These are phyloP conservation scores for Elongisporangium anandrum DNA, from an alignment of 352 stramenopile genomes.

Conservation along the genomic window DNA sequence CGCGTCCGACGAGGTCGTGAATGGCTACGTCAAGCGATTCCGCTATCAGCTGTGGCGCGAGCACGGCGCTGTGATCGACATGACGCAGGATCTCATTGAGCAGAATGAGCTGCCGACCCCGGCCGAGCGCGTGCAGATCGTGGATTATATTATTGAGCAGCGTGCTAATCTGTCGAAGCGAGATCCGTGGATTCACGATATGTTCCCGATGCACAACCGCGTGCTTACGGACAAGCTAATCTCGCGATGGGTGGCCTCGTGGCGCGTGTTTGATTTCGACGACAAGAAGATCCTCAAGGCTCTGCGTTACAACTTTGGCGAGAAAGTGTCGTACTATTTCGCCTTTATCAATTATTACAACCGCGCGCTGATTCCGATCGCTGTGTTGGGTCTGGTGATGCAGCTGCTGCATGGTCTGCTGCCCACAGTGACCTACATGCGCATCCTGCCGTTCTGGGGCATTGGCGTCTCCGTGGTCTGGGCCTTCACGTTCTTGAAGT, in stretches of 20 bases:
- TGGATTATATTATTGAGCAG: conserved; percentile 83
- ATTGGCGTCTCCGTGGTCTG: conserved; percentile 76
- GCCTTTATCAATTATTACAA: conserved; percentile 87
- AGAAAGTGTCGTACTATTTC: conserved; percentile 88
- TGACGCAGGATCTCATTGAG: conserved; percentile 68
- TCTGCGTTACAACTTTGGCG: conserved; percentile 76
- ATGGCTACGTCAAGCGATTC: conserved; percentile 61
- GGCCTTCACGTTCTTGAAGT: conserved; percentile 82
- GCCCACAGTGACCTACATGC: conserved; percentile 69
- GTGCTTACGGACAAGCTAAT: conserved; percentile 64
- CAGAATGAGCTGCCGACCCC: conserved; percentile 58
- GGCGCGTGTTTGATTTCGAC: conserved; percentile 40
- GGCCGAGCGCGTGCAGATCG: conserved; percentile 80
- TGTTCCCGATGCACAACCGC: conserved; percentile 84
- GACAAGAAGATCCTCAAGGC: conserved; percentile 63
- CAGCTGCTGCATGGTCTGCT: conserved; percentile 48
- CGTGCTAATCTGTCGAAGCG: conserved; percentile 47
- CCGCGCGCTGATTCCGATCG: conserved; percentile 63
- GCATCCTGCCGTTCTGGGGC: conserved; percentile 76
- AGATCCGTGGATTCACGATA: conserved; percentile 73
- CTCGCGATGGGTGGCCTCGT: conserved; percentile 60
- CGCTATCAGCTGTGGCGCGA: conserved; percentile 74
- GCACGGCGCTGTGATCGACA: conserved; percentile 72
- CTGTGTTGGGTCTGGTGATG: conserved; percentile 56
- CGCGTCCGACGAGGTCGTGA: conserved; percentile 52